phyloP scores from a whole-genome alignment of 345 rosid genomes.

The Clausena lansium region DNA sequence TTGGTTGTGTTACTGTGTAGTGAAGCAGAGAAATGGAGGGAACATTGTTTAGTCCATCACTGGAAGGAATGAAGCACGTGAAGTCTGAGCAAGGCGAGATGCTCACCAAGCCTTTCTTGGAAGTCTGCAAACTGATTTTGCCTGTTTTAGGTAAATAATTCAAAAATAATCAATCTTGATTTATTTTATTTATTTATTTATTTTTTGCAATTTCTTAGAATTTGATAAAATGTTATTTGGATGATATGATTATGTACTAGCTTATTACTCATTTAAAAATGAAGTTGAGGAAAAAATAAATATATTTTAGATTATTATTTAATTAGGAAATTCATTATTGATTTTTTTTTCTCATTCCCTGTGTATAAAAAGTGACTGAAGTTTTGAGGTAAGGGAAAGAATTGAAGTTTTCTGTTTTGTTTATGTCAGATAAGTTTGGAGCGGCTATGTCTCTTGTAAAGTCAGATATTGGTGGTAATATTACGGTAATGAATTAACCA shows the following conservation, averaged over 20 bases:
- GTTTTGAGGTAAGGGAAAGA: background rate
- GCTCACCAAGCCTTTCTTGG: constrained; percentile 81
- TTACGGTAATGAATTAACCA: constrained; percentile 45
- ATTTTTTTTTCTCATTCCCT: background rate
- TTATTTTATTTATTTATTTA: background rate
- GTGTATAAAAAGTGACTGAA: no score
- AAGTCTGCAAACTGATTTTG: constrained; percentile 78
- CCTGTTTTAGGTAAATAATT: constrained; percentile 66
- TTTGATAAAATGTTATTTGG: background rate
- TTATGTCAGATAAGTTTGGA: constrained; percentile 79
- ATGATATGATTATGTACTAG: no score
- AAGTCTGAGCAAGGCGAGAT: constrained; percentile 70
- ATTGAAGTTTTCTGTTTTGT: background rate
- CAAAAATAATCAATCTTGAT: background rate
- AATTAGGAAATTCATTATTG: no score
- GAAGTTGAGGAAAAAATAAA: no score
- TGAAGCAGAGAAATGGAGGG: constrained; percentile 52
- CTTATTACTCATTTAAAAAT: no score
- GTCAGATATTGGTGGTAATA: constrained; percentile 86
- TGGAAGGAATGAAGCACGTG: constrained; percentile 88
- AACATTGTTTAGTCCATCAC: constrained; percentile 71
- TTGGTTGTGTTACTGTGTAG: background rate
- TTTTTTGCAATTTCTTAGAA: background rate
- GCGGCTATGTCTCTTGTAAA: constrained; percentile 89
- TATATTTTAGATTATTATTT: no score